These are phyloP conservation scores for Graphilbum ipis-grandicollis DNA, from an alignment of 2,329 filamentous ascomycete genomes.

Conservation along the genomic window DNA sequence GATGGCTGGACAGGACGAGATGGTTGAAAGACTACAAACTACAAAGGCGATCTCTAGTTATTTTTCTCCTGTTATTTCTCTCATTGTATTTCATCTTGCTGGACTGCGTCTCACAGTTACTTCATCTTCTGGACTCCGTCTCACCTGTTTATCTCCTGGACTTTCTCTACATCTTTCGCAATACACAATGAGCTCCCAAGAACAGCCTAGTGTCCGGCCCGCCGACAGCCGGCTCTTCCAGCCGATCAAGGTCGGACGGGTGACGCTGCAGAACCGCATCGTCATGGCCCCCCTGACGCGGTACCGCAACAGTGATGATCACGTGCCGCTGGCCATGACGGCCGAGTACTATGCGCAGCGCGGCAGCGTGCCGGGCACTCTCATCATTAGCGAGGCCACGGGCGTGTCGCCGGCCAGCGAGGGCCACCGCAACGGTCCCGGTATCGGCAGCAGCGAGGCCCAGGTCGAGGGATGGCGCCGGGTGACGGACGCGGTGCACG, in stretches of 20 bases:
- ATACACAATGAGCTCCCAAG: too few relatives aligned
- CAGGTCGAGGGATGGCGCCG: slow-evolving; percentile 41
- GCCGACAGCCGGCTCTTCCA: slow-evolving; percentile 3
- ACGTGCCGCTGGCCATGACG: slow-evolving; percentile 13
- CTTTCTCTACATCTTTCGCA: too few relatives aligned
- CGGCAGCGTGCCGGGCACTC: slow-evolving; percentile 20
- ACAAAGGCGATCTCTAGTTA: too few relatives aligned
- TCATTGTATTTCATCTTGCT: too few relatives aligned
- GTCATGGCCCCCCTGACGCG: slow-evolving; percentile 25
- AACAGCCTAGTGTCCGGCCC: too few relatives aligned
- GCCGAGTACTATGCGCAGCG: slow-evolving; percentile 26
- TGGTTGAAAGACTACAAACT: too few relatives aligned
- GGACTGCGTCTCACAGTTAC: too few relatives aligned
- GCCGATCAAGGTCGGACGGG: slow-evolving; percentile 5
- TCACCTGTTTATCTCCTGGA: too few relatives aligned
- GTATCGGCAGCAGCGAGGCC: slow-evolving; percentile 34
- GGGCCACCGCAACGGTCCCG: slow-evolving; percentile 30
- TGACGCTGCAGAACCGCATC: slow-evolving; percentile 4
- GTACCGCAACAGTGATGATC: slow-evolving; percentile 24
- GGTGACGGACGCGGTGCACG: slow-evolving; percentile 43
- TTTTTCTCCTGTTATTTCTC: too few relatives aligned
- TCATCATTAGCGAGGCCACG: slow-evolving; percentile 29
- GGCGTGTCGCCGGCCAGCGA: slow-evolving; percentile 18
- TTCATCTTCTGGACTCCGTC: too few relatives aligned
- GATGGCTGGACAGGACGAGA: too few relatives aligned